Base-by-base conservation (phyloP, 371 early-diverging fungal species). In the Mucor velutinosus region DNA sequence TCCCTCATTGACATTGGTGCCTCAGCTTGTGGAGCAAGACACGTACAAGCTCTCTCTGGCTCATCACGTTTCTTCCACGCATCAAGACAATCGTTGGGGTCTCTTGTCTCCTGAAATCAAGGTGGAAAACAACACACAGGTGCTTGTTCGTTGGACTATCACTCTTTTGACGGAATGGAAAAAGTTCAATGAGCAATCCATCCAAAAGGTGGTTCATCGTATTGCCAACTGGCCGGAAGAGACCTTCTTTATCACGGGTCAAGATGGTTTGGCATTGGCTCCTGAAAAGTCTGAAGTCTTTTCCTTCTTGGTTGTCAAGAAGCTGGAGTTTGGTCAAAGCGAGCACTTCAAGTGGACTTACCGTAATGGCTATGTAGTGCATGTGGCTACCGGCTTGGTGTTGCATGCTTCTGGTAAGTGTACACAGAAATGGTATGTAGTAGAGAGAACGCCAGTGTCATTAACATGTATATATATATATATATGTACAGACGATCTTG, bases 311-410 rank as follows among this genome's bases (percentile, higher is more conserved):
- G 51, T 58, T 25, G 49, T 64, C 19, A 66, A 60, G 53, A 66
- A 74, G 29, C 37, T 70, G 3, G 67, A 70, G 4, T 49, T 57
- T 58, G 67, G 61, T 29, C 59, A 63, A 29, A 65, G 60, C 55
- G 74, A 69, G 14, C 61, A 58, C 5, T 81, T 77, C 66, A 66
- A 72, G 33, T 85, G 87, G 87, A 73, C 75, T 15, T 84, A 68
- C 59, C 64, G 77, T 15, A 66, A 77, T 66, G 83, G 85, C 35
- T 81, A 73, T 58, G 70, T 87, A 12, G 77, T 83, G 7, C 85
- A 87, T 69, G 76, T 75, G n/a, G 70, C 76, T 27, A 80, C 84
- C 43, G 80, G 76, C 33, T 67, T 77, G 27, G 77, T 79, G 1
- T 60, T 78, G 29, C 79, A 81, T 67, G 73, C 76, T 19, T 57